Evolutionary conservation across 2,329 filamentous ascomycete species (phyloP).

Genomic region (Mycogone perniciosa): DNA sequence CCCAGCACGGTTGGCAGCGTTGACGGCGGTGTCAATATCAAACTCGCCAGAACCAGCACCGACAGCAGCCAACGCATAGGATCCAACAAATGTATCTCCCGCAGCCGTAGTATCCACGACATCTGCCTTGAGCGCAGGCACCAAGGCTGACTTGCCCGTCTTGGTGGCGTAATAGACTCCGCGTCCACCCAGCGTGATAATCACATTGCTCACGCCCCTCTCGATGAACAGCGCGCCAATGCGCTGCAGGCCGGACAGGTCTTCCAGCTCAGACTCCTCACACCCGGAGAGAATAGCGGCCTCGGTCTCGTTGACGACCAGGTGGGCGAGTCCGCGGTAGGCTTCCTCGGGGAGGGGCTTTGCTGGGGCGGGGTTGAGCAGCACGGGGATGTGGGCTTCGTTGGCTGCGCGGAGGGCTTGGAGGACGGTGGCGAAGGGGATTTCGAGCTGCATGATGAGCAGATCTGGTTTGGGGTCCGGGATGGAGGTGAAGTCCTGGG

Average conservation of each 20-base stretch:
- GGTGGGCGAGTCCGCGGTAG: constrained; percentile 63
- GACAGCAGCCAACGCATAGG: constrained; percentile 71
- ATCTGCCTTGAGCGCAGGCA: constrained; percentile 60
- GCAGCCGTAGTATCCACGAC: constrained; percentile 93
- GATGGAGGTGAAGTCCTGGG: constrained; percentile 29
- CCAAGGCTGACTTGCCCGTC: constrained; percentile 36
- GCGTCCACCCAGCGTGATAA: constrained; percentile 77
- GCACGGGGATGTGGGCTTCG: constrained; percentile 48
- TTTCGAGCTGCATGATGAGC: constrained; percentile 73
- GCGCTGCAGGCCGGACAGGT: constrained; percentile 35
- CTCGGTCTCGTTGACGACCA: constrained; percentile 89
- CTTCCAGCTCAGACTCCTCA: constrained; percentile 43
- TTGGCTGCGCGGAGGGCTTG: constrained; percentile 50
- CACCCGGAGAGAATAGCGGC: constrained; percentile 63
- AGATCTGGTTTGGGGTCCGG: constrained; percentile 47
- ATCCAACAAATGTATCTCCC: constrained; percentile 90
- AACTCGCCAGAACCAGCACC: constrained; percentile 33
- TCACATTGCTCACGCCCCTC: constrained; percentile 66
- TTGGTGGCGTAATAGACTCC: constrained; percentile 63
- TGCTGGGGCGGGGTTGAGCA: constrained; percentile 83
- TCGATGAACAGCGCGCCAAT: constrained; percentile 57
- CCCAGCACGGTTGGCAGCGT: constrained; percentile 46
- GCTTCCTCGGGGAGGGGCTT: constrained; percentile 58
- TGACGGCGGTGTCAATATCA: constrained; percentile 49
- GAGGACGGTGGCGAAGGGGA: constrained; percentile 60